A percentile compares a stretch with the other conserved stretches of the same genome.
Conservation (phyloP, 176 grass and related monocot species). For the Musa troglodytarum region DNA sequence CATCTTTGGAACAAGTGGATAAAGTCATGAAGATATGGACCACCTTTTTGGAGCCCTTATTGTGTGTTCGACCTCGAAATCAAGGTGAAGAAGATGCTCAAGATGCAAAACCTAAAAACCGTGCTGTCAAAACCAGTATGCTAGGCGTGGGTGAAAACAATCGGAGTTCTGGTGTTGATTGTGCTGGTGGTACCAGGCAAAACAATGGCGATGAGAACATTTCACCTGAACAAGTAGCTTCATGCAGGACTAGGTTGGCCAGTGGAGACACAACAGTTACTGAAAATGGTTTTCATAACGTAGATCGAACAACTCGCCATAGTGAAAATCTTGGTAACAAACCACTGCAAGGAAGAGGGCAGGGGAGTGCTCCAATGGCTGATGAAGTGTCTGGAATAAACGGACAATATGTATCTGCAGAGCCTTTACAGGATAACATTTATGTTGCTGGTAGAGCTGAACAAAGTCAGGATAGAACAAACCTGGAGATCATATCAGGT, state of each 20-base stretch:
- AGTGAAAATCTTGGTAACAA: conserved; percentile 17
- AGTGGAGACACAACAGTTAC: conserved; percentile 22
- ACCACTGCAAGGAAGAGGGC: conserved; percentile 11
- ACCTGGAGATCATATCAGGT: conserved; percentile 38
- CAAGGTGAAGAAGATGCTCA: conserved; percentile 29
- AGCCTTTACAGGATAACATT: conserved; percentile 5
- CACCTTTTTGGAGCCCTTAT: conserved; percentile 50
- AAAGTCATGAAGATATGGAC: conserved; percentile 56
- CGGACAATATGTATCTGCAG: conserved; percentile 28
- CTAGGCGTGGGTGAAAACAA: conserved; percentile 35
- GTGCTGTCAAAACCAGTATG: conserved; percentile 26
- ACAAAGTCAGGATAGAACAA: conserved; percentile 27
- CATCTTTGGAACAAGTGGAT: conserved; percentile 38
- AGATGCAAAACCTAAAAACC: conserved; percentile 30
- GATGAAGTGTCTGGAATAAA: conserved; percentile 31
- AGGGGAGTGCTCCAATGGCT: conserved; percentile 15
- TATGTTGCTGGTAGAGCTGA: conserved; percentile 21
- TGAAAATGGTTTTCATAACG: conserved; percentile 27
- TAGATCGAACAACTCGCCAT: conserved; percentile 16
- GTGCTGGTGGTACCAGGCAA: conserved; percentile 18
- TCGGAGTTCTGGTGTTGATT: conserved; percentile 23
- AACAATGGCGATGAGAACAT: conserved; percentile 18
- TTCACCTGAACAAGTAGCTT: conserved; percentile 15
- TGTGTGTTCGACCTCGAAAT: conserved; percentile 35
- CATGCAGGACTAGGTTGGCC: conserved; percentile 10